A percentile compares a stretch with the other conserved stretches of the same genome.
Evolutionary conservation across 2,329 filamentous ascomycete genomes (phyloP).

Genomic region (Salinomyces thailandicus): DNA sequence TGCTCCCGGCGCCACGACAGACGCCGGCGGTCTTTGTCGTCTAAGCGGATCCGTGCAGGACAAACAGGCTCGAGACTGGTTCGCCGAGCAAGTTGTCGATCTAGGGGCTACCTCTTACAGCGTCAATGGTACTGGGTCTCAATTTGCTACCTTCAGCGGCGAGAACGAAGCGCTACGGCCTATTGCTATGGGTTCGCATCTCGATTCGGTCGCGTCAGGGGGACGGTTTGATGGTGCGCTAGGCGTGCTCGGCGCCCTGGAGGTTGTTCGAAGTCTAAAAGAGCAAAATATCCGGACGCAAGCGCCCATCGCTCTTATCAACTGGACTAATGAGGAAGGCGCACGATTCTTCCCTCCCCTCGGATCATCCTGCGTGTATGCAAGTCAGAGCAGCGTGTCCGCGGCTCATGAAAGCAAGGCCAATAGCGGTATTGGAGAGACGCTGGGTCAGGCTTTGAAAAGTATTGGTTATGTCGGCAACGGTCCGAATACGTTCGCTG

Average conservation of each 20-base stretch:
- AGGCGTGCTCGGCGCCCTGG: slow-evolving; percentile 21
- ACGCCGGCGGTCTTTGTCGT: slow-evolving; percentile 7
- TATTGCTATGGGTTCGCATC: slow-evolving; percentile 16
- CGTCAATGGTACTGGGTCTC: slow-evolving; percentile 15
- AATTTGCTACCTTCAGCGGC: slow-evolving; percentile 14
- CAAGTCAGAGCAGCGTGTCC: slow-evolving; percentile 13
- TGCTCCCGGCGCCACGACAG: slow-evolving; percentile 2
- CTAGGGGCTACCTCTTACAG: slow-evolving; percentile 9
- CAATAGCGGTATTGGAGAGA: slow-evolving; percentile 3
- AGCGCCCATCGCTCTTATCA: slow-evolving; percentile 16
- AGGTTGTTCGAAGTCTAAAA: slow-evolving; percentile 28
- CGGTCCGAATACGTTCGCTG: slow-evolving; percentile 9
- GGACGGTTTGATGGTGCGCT: slow-evolving; percentile 20
- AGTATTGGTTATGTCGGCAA: slow-evolving; percentile 23
- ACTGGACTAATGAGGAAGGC: slow-evolving; percentile 20
- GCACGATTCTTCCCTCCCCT: slow-evolving; percentile 10
- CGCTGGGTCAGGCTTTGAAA: slow-evolving; percentile 20
- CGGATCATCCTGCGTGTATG: slow-evolving; percentile 11
- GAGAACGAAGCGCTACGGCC: slow-evolving; percentile 13
- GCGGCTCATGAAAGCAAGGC: slow-evolving; percentile 15
- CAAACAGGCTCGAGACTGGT: slow-evolving; percentile 18
- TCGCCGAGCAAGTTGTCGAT: slow-evolving; percentile 11
- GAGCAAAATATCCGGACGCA: slow-evolving; percentile 20
- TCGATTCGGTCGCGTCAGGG: slow-evolving; percentile 17
- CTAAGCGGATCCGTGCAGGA: slow-evolving; percentile 13